Base-by-base conservation (phyloP, 2,329 filamentous ascomycete species). In the Diplocarpon mali region DNA sequence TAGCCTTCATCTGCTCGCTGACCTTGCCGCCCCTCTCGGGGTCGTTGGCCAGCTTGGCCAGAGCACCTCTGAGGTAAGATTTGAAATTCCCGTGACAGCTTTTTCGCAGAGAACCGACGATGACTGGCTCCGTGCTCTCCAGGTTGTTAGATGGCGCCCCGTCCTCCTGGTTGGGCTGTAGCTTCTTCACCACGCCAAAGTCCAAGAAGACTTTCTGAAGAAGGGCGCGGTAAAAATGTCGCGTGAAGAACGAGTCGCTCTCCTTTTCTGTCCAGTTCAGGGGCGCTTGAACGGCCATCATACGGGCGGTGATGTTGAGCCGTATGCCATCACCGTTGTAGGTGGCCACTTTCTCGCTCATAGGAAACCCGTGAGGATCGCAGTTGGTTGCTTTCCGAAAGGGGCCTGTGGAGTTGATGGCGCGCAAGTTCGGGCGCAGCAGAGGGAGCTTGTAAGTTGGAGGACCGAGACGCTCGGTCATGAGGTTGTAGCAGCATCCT, bases 221-320 rank as follows among this genome's bases (percentile, higher is more conserved):
- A 0, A 96, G 71, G 0, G 92, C 86, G 36, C 92, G 84, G 68
- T 83, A 98, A 65, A 92, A 95, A 63, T 98, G 92, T 0, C 90
- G 76, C 0, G 80, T 86, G 68, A 98, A 96, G 67, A 96, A 98
- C 7, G 70, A 72, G 41, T 88, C 83, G 61, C 85, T 93, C 49
- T 95, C 89, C 24, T 73, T 69, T 17, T 71, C 69, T 2, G 83
- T 84, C 92, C 92, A 98, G 67, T 98, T 98, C 48, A 80, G 73
- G 1, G 92, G 89, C 7, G 92, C 92, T 67, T 98, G 92, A 40
- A 93, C 89, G 2, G 90, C 90, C 90, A 96, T 95, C 83, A 95
- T 95, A 36, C 92, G 78, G 1, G 92, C 88, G 3, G 92, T 98
- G 60, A 96, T 95, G 64, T 98, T 96, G 46, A 96, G 72, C 17